Conservation (phyloP, 2,329 filamentous ascomycete species). For the Exophiala bonariae region DNA sequence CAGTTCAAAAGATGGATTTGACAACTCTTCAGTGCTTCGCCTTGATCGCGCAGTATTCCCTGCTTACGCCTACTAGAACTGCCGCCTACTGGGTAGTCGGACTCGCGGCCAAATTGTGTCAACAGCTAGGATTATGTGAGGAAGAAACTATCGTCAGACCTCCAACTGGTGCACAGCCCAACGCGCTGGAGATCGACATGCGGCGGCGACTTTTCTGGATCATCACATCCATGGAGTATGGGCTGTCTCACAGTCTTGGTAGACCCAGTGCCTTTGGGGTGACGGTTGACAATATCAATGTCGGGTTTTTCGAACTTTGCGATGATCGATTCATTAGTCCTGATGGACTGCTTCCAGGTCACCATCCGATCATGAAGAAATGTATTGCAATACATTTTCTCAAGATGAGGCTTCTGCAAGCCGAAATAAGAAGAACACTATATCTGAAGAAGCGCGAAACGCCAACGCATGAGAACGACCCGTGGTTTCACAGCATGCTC, state of each 20-base stretch:
- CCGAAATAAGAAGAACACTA: slow-evolving; percentile 80
- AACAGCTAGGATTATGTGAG: slow-evolving; percentile 82
- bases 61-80: slow-evolving; percentile 86
- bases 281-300: slow-evolving; percentile 77
- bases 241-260: slow-evolving; percentile 82
- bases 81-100: slow-evolving; percentile 93
- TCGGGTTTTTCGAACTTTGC: slow-evolving; percentile 78
- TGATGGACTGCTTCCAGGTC: slow-evolving; percentile 68
- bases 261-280: slow-evolving; percentile 83
- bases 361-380: slow-evolving; percentile 76
- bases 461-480: slow-evolving; percentile 76
- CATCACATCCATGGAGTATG: slow-evolving; percentile 83
- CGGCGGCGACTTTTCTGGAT: slow-evolving; percentile 86
- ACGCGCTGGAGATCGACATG: slow-evolving; percentile 83
- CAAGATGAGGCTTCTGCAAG: slow-evolving; percentile 83
- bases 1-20: slow-evolving; percentile 84
- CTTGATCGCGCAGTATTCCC: slow-evolving; percentile 85
- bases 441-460: slow-evolving; percentile 81
- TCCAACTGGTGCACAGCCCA: slow-evolving; percentile 58
- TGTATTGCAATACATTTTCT: slow-evolving; percentile 89
- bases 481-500: slow-evolving; percentile 83
- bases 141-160: slow-evolving; percentile 79
- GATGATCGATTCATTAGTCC: slow-evolving; percentile 81
- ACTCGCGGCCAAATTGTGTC: slow-evolving; percentile 80
- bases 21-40: slow-evolving; percentile 87